A percentile compares a stretch with the other conserved stretches of the same genome.
Conservation (phyloP, 345 rosid species). For the Psidium friedrichsthalianum region DNA sequence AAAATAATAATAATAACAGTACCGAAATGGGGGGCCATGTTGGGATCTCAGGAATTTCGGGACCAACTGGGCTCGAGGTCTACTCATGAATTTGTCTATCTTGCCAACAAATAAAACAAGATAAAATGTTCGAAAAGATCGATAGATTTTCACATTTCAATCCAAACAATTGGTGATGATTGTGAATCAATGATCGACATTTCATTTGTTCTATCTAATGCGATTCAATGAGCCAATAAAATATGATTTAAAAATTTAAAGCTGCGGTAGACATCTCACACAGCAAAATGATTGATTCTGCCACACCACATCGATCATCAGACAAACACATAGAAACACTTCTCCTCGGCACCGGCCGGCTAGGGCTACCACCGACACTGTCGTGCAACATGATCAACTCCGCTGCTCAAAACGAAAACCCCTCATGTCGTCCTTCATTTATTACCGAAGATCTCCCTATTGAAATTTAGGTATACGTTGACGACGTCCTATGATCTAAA, state of each 20-base stretch:
- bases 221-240: neutral
- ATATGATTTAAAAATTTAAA: neutral
- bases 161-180: neutral
- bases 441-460: neutral
- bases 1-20: neutral
- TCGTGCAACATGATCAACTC: no score
- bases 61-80: neutral
- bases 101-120: accelerated
- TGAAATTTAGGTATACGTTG: neutral
- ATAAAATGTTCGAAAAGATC: accelerated
- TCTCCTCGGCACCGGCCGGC: accelerated
- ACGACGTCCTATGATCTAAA: neutral
- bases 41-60: neutral
- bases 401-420: no score
- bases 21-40: accelerated
- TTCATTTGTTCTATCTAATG: neutral
- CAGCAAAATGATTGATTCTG: accelerated
- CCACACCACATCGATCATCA: accelerated
- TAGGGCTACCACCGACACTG: neutral
- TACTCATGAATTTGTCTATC: neutral
- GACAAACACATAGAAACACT: neutral
- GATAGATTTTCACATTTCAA: neutral
- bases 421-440: neutral
- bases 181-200: accelerated
- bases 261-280: neutral